Base-by-base conservation (phyloP, 257 asterid genomes). In the Solanum bulbocastanum region DNA sequence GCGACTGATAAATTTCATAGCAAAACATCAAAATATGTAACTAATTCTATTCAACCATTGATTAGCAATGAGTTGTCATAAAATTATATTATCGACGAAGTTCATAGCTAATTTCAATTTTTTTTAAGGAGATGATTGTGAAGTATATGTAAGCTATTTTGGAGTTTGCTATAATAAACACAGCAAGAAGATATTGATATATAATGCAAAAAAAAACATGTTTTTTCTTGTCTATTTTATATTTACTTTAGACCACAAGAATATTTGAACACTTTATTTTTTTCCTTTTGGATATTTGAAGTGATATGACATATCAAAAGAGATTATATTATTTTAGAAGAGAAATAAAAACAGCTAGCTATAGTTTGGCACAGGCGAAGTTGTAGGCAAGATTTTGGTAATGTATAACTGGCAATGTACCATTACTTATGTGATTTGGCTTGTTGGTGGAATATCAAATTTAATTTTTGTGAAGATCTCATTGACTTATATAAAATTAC, bases 231-330 rank as follows among this genome's bases (percentile, higher is more conserved):
- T 37, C 89, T 73, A 44, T 87, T 65, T 69, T 78, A 66, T 87
- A 35, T 68, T 69, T 81, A 71, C 30, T 6, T 62, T 89, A 85
- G 44, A 82, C 93, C 92, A 71, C 90, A 68, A 68, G 37, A 62
- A 86, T 49, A 49, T 49, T 82, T 32, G 6, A 49, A 49, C 68
- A 46, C 7, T 27, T 79, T 15, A 1, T 27, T 49, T 81, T 27
- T 20, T 16, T 20, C 3, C 49, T 44, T 87, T 56, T 49, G 35
- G 22, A 27, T 35, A 74, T 90, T 85, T 86, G 79, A 85, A 82
- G 83, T 88, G 89, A 91, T 71, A 85, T 87, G 91, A 84, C 88
- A 37, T 78, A 88, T 83, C 79, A 68, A 85, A 52, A 35, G 81
- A 74, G 56, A 82, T 82, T 16, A 49, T 32, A 82, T 32, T 49